Evolutionary conservation across 108 stramenopile species (phyloP).

Genomic region (Thalassiosira profunda): DNA sequence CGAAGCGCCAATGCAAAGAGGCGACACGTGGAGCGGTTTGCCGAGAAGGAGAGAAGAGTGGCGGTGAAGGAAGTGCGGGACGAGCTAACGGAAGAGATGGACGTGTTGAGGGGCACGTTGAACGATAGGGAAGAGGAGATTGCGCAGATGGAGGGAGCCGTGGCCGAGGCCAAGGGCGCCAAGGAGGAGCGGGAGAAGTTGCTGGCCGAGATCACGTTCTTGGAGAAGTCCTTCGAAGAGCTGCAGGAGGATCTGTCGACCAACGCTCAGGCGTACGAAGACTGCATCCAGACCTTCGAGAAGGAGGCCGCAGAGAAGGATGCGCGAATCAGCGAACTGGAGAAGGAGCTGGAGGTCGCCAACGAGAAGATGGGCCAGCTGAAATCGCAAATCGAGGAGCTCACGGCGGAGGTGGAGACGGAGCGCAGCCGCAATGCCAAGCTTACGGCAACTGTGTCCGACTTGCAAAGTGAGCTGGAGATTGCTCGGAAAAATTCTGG

Average conservation of each 20-base stretch:
- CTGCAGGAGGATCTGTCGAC: slow-evolving; percentile 15
- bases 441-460: not conserved
- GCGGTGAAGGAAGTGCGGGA: slow-evolving; percentile 11
- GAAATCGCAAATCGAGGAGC: slow-evolving; percentile 30
- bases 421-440: slow-evolving; percentile 19
- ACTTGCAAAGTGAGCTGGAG: slow-evolving; percentile 15
- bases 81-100: slow-evolving; percentile 20
- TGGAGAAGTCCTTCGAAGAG: slow-evolving; percentile 26
- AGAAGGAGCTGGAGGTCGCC: slow-evolving; percentile 10
- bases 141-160: slow-evolving; percentile 4
- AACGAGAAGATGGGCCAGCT: slow-evolving; percentile 8
- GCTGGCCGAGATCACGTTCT: slow-evolving; percentile 28
- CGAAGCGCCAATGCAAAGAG: slow-evolving; percentile 30
- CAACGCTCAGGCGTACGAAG: slow-evolving; percentile 19
- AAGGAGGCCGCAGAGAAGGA: slow-evolving; percentile 31
- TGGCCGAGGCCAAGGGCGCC: slow-evolving; percentile 18
- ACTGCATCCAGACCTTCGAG: slow-evolving; percentile 16
- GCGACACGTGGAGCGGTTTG: slow-evolving; percentile 4
- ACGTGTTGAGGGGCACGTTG: slow-evolving; percentile 16
- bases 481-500: slow-evolving; percentile 8
- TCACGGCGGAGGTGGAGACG: slow-evolving; percentile 18
- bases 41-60: slow-evolving; percentile 4
- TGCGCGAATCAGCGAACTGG: slow-evolving; percentile 14
- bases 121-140: slow-evolving; percentile 32
- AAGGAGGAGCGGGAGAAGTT: slow-evolving; percentile 26